Conservation (phyloP, 352 stramenopile species). For the Pythium aphanidermatum region DNA sequence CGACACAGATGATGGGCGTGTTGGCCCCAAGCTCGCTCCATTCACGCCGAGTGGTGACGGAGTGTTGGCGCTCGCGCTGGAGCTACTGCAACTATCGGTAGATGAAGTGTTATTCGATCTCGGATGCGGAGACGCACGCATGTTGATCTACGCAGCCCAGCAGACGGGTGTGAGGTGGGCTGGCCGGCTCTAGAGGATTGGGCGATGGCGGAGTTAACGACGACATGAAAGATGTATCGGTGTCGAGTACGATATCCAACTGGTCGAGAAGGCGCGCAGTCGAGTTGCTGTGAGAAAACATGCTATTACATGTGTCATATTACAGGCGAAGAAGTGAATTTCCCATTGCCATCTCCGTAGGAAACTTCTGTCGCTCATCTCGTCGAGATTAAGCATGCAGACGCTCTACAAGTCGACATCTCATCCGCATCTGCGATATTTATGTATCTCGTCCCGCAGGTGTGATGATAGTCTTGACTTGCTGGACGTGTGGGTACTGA, state of each 20-base stretch:
- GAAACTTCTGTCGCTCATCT: slow-evolving; percentile 30
- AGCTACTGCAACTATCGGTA: slow-evolving; percentile 47
- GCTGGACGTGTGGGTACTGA: background rate
- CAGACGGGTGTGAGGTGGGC: slow-evolving; percentile 34
- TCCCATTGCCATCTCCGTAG: too few relatives aligned
- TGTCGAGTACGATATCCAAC: slow-evolving; percentile 67
- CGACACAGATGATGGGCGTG: background rate
- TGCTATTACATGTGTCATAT: too few relatives aligned
- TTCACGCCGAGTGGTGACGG: slow-evolving; percentile 73
- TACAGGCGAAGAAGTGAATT: too few relatives aligned
- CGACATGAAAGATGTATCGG: slow-evolving; percentile 62
- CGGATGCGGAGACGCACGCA: slow-evolving; percentile 69
- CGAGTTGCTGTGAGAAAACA: slow-evolving; percentile 44
- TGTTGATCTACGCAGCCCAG: slow-evolving; percentile 55
- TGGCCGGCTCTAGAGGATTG: background rate
- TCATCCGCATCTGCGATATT: slow-evolving; percentile 62
- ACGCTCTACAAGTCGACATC: slow-evolving; percentile 58
- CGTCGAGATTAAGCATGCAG: slow-evolving; percentile 54
- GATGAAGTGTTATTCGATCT: slow-evolving; percentile 72
- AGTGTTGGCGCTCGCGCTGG: slow-evolving; percentile 51
- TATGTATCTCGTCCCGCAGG: slow-evolving; percentile 76
- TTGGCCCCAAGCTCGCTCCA: slow-evolving; percentile 61
- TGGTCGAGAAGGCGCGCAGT: slow-evolving; percentile 39
- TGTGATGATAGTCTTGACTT: slow-evolving; percentile 10
- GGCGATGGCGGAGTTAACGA: too few relatives aligned